A percentile compares a stretch with the other conserved stretches of the same genome.
Evolutionary conservation across 2,329 filamentous ascomycete genomes (phyloP).

Genomic region (Aspergillus brasiliensis): DNA sequence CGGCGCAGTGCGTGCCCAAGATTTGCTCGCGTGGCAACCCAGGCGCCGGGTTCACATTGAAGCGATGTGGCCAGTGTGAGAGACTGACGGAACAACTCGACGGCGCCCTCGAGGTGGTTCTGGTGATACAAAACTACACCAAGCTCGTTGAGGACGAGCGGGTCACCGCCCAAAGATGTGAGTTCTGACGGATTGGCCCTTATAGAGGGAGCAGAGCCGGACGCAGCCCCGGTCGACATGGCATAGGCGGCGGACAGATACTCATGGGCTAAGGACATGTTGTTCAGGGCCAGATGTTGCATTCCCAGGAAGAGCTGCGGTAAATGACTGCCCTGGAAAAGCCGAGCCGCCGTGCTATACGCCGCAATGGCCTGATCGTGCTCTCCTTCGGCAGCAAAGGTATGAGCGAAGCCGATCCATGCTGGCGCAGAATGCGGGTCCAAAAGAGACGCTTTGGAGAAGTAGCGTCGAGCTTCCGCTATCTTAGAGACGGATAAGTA

Average conservation of each 20-base stretch:
- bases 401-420: constrained; percentile 99
- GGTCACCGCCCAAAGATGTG: constrained; percentile 59
- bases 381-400: constrained; percentile 94
- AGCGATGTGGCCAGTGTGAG: constrained; percentile 78
- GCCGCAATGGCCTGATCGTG: constrained; percentile 98
- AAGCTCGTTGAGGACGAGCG: constrained; percentile 90
- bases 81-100: constrained; percentile 75
- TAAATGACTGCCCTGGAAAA: constrained; percentile 96
- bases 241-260: constrained; percentile 88
- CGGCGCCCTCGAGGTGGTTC: constrained; percentile 72
- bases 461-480: constrained; percentile 90
- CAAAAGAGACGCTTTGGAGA: constrained; percentile 96
- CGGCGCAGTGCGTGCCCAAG: constrained; percentile 85
- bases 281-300: constrained; percentile 96
- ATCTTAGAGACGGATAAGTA: constrained; percentile 89
- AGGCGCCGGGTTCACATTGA: constrained; percentile 77
- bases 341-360: constrained; percentile 88
- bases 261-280: constrained; percentile 89
- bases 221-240: constrained; percentile 48
- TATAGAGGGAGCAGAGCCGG: constrained; percentile 30
- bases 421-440: constrained; percentile 95
- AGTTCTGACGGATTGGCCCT: constrained; percentile 24
- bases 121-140: constrained; percentile 96
- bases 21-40: constrained; percentile 83
- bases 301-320: constrained; percentile 96